Evolutionary conservation across 306 rosid species (phyloP).

Genomic region (Fragaria ananassa): DNA sequence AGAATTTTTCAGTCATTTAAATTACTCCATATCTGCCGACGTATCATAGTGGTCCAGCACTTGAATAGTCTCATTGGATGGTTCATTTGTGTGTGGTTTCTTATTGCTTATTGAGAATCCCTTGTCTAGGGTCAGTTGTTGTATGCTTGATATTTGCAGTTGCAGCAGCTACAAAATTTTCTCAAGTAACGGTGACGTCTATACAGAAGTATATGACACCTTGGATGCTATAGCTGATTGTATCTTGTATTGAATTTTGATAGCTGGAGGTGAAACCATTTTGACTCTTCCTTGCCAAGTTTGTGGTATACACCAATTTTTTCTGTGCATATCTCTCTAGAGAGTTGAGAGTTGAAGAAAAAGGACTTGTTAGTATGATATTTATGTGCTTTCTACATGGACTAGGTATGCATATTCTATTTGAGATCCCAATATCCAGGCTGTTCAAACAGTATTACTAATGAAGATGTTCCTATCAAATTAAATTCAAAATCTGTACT

Average conservation of each 20-base stretch:
- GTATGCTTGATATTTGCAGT: neutral
- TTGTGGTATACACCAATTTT: neutral
- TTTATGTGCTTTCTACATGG: neutral
- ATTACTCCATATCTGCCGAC: neutral
- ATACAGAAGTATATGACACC: neutral
- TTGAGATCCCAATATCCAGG: neutral
- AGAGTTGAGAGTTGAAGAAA: neutral
- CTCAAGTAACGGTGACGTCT: neutral
- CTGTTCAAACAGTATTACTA: neutral
- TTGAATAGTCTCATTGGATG: neutral
- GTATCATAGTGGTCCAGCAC: neutral
- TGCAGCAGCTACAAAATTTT: neutral
- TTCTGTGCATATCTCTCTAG: neutral
- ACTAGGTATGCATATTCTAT: neutral
- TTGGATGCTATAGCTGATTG: neutral
- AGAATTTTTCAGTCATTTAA: neutral
- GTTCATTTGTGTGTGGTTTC: neutral
- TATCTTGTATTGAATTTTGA: neutral
- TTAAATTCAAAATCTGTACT: neutral
- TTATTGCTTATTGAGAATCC: neutral
- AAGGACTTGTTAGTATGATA: neutral
- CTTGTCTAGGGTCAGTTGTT: neutral
- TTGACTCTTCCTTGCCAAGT: neutral
- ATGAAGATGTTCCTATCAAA: neutral
- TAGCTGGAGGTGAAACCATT: neutral